A percentile compares a stretch with the other conserved stretches of the same genome.
phyloP scores from a whole-genome alignment of 1,284 basidiomycete species.

The Apiotrichum mycotoxinovorans region DNA sequence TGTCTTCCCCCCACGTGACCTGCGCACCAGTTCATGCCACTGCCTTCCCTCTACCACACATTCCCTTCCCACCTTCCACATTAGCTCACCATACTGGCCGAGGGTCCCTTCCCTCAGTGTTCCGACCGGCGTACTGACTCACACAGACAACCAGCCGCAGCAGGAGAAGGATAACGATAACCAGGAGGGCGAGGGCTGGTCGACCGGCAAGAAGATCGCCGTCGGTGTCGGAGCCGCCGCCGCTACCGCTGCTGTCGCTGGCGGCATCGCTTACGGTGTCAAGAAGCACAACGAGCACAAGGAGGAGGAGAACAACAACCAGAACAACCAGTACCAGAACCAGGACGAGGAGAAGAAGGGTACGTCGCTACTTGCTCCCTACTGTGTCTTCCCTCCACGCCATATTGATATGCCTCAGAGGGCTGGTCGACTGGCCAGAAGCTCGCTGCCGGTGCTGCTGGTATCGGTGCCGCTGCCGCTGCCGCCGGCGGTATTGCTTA shows the following conservation, averaged over 20 bases:
- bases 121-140: background rate
- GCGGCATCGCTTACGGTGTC: slow-evolving; percentile 1
- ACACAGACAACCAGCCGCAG: background rate
- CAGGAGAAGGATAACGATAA: background rate
- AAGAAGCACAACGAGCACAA: slow-evolving; percentile 1
- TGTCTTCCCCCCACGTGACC: background rate
- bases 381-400: background rate
- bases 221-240: slow-evolving; percentile 1
- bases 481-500: slow-evolving; percentile 1
- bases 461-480: background rate
- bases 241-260: slow-evolving; percentile 1
- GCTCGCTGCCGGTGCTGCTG: slow-evolving; percentile 2
- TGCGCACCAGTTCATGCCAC: no score
- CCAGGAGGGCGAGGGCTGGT: slow-evolving; percentile 4
- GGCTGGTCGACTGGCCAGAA: slow-evolving; percentile 6
- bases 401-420: background rate
- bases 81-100: background rate
- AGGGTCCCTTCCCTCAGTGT: background rate
- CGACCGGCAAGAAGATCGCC: slow-evolving; percentile 3
- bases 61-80: background rate
- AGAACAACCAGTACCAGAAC: background rate
- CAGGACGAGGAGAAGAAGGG: background rate
- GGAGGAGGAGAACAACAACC: background rate
- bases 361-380: background rate
- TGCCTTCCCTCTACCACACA: background rate